Conservation (phyloP, 75 land plant species). For the Cryptomeria japonica region DNA sequence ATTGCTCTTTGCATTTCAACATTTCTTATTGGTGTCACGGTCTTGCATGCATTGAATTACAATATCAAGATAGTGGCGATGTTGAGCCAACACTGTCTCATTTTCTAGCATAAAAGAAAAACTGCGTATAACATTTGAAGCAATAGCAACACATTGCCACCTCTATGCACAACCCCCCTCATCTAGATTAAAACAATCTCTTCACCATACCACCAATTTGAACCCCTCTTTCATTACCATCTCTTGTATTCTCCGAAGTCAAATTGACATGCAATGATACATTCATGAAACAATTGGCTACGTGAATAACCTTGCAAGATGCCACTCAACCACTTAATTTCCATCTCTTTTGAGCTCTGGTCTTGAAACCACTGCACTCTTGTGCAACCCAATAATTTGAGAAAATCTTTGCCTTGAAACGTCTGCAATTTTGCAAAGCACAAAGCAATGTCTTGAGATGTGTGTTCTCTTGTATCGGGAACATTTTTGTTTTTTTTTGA, state of each 20-base stretch:
- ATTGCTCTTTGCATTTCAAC: conserved; percentile 1
- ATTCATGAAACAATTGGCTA: too few species aligned
- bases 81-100: conserved; percentile 84
- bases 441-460: too few species aligned
- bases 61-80: conserved; percentile 89
- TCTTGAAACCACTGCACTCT: too few species aligned
- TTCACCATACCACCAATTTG: conserved; percentile 91
- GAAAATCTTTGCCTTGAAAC: too few species aligned
- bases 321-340: too few species aligned
- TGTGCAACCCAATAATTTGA: too few species aligned
- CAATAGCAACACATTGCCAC: conserved; percentile 90
- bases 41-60: conserved; percentile 88
- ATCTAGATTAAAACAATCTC: conserved; percentile 94
- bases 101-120: conserved; percentile 99
- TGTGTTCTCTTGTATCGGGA: too few species aligned
- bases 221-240: conserved; percentile 24
- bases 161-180: conserved; percentile 87
- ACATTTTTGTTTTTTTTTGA: too few species aligned
- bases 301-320: too few species aligned
- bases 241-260: conserved; percentile 32
- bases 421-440: too few species aligned
- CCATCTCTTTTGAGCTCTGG: too few species aligned
- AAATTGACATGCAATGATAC: too few species aligned
- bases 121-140: conserved; percentile 93
- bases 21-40: conserved; percentile 58